These are phyloP conservation scores for Fusarium verrucosum DNA, from an alignment of 2,329 filamentous ascomycete species.

Conservation along the genomic window DNA sequence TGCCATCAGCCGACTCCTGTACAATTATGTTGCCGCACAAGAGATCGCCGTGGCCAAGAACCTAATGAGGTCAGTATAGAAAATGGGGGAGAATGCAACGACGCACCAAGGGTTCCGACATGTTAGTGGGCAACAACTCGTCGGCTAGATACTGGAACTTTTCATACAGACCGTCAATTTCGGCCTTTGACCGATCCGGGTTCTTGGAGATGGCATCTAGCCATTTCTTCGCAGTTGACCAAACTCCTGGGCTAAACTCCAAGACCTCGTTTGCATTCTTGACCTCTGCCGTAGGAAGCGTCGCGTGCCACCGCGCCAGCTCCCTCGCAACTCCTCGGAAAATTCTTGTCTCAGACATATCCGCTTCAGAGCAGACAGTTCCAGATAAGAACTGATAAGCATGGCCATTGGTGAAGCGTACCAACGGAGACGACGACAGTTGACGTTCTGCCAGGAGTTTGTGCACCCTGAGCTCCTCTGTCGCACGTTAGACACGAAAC, in stretches of 20 bases:
- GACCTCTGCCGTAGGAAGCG: constrained; percentile 1
- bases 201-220: constrained; percentile 24
- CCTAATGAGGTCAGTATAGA: constrained; percentile 6
- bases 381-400: constrained; percentile 34
- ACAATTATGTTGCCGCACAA: constrained; percentile 38
- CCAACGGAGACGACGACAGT: constrained; percentile 28
- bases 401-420: constrained; percentile 37
- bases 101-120: constrained; percentile 31
- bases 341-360: constrained; percentile 24
- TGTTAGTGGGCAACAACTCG: constrained; percentile 6
- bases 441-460: constrained; percentile 27
- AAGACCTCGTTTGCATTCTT: not conserved
- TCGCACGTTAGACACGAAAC: constrained; percentile 19
- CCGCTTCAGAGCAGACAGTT: constrained; percentile 19
- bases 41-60: constrained; percentile 38
- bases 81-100: not conserved
- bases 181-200: not conserved
- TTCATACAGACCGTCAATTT: constrained; percentile 13
- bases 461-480: constrained; percentile 38
- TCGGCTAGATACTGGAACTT: constrained; percentile 29
- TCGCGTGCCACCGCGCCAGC: constrained; percentile 32
- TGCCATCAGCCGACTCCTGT: constrained; percentile 13
- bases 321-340: constrained; percentile 36
- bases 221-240: constrained; percentile 39
- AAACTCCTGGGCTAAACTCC: constrained; percentile 25